A percentile compares a stretch with the other conserved stretches of the same genome.
phyloP scores from a whole-genome alignment of 495 filamentous ascomycete species.

The Daldinia grandis region DNA sequence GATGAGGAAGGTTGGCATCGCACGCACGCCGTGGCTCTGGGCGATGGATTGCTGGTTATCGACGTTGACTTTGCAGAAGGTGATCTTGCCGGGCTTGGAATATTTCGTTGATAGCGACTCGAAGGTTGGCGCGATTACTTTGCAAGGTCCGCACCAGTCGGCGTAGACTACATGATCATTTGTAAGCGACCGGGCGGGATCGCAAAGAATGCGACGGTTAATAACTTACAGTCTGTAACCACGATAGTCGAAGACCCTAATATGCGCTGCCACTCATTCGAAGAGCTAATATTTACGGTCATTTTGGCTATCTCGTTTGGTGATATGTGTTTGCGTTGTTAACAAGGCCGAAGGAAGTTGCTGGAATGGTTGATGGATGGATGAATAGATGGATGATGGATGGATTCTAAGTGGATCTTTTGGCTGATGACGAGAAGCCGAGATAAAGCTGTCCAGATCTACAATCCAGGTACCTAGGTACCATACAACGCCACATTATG shows the following conservation, averaged over 20 bases:
- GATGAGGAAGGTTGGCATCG: slow-evolving; percentile 88
- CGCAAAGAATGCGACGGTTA: slow-evolving; percentile 11
- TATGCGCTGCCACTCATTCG: slow-evolving; percentile 55
- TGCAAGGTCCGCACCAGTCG: slow-evolving; percentile 77
- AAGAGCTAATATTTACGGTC: slow-evolving; percentile 51
- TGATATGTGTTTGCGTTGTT: neutral
- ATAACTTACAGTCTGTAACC: slow-evolving; percentile 57
- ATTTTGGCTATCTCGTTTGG: slow-evolving; percentile 23
- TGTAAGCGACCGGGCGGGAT: slow-evolving; percentile 26
- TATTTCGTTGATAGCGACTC: slow-evolving; percentile 64
- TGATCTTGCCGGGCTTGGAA: slow-evolving; percentile 61
- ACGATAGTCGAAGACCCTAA: slow-evolving; percentile 54
- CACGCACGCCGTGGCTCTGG: slow-evolving; percentile 61
- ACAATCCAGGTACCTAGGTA: slow-evolving; percentile 10
- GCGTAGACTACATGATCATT: slow-evolving; percentile 61
- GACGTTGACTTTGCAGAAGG: slow-evolving; percentile 70
- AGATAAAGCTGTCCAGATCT: slow-evolving; percentile 47
- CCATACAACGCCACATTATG: neutral
- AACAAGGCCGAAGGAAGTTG: slow-evolving; percentile 17
- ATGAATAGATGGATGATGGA: slow-evolving; percentile 8
- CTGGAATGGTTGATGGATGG: slow-evolving; percentile 9
- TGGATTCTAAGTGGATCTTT: slow-evolving; percentile 21
- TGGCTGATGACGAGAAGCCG: slow-evolving; percentile 19
- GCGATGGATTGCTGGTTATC: slow-evolving; percentile 66
- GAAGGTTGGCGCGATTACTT: slow-evolving; percentile 73